Percentiles rank a stretch among this genome's conserved stretches.
phyloP scores from a whole-genome alignment of 2,329 filamentous ascomycete genomes.

The Aspergillus costaricaensis region DNA sequence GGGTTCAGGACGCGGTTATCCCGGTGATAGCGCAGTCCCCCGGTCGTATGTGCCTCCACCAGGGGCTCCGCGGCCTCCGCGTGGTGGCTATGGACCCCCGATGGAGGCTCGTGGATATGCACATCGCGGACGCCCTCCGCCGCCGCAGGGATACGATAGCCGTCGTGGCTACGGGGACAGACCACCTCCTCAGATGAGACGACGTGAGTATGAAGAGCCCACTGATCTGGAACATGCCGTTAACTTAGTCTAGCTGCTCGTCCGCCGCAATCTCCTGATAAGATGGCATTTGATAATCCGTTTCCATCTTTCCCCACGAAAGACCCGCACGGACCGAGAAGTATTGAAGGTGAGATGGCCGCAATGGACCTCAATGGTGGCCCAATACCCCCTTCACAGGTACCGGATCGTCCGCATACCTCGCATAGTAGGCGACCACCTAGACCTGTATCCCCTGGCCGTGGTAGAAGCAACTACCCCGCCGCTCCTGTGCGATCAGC shows the following conservation, averaged over 20 bases:
- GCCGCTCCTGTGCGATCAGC: slow-evolving; percentile 29
- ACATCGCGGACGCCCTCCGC: slow-evolving; percentile 29
- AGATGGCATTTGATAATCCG: slow-evolving; percentile 50
- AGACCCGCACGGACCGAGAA: slow-evolving; percentile 30
- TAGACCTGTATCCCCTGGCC: slow-evolving; percentile 26
- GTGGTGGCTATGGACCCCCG: slow-evolving; percentile 32
- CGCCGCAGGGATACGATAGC: slow-evolving; percentile 26
- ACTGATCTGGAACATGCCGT: neutral
- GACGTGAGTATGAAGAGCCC: slow-evolving; percentile 31
- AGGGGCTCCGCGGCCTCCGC: slow-evolving; percentile 35
- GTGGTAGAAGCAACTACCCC: slow-evolving; percentile 27
- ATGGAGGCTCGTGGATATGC: slow-evolving; percentile 26
- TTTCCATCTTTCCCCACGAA: slow-evolving; percentile 47
- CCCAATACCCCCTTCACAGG: slow-evolving; percentile 25
- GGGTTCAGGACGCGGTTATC: slow-evolving; percentile 31
- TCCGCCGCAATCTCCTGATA: slow-evolving; percentile 41
- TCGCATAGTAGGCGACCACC: slow-evolving; percentile 36
- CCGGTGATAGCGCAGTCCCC: slow-evolving; percentile 27
- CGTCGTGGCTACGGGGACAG: slow-evolving; percentile 31
- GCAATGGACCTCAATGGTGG: slow-evolving; percentile 42
- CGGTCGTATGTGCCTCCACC: slow-evolving; percentile 30
- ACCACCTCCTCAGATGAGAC: slow-evolving; percentile 34
- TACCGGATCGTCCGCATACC: slow-evolving; percentile 40
- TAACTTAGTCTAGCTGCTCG: slow-evolving; percentile 27
- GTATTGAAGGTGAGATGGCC: slow-evolving; percentile 42